A percentile compares a stretch with the other conserved stretches of the same genome.
Evolutionary conservation across 129 eudicot genomes (phyloP).

Genomic region (Centaurea solstitialis): DNA sequence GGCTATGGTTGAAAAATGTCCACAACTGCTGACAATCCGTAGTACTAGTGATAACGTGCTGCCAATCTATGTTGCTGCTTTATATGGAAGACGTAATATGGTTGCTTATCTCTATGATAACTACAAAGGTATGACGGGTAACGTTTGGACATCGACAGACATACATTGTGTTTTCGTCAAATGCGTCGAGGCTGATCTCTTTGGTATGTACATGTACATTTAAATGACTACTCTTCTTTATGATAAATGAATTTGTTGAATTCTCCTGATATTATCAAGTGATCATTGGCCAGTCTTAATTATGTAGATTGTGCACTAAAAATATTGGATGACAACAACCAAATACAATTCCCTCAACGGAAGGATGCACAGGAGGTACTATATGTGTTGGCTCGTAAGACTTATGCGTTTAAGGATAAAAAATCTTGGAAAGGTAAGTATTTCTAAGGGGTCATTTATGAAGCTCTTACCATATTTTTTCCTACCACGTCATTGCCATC

Average conservation of each 20-base stretch:
- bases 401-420: background rate
- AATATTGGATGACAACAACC: conserved; percentile 11
- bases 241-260: too few relatives aligned
- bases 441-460: too few relatives aligned
- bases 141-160: conserved; percentile 11
- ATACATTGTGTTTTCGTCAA: conserved; percentile 13
- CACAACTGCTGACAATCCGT: conserved; percentile 5
- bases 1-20: background rate
- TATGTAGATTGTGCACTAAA: conserved; percentile 30
- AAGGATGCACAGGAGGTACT: conserved; percentile 11
- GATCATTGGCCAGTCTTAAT: background rate
- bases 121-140: background rate
- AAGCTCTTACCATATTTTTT: too few relatives aligned
- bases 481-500: too few relatives aligned
- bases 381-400: conserved; percentile 36
- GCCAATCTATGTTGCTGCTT: conserved; percentile 37
- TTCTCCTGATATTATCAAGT: too few relatives aligned
- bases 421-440: conserved; percentile 3
- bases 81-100: conserved; percentile 13
- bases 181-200: conserved; percentile 16
- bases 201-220: background rate
- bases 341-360: conserved; percentile 8
- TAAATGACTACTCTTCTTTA: too few relatives aligned
- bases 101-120: conserved; percentile 26
- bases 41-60: background rate